phyloP scores from a whole-genome alignment of 2,329 filamentous ascomycete genomes.

The Samsoniella hepiali region DNA sequence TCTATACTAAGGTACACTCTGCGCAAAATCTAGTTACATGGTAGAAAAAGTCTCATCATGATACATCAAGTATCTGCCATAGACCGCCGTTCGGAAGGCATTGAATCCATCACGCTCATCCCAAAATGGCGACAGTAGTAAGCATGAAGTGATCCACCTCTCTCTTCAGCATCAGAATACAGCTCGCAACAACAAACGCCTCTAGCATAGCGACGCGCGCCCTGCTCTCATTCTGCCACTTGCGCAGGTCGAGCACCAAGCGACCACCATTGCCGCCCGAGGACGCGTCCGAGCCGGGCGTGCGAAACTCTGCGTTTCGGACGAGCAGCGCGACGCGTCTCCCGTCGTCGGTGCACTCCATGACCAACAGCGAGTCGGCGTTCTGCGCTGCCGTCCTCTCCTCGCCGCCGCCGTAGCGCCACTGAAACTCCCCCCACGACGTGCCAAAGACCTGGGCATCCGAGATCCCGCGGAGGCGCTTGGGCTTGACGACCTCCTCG shows the following conservation, averaged over 20 bases:
- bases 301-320: slow-evolving; percentile 24
- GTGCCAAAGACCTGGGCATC: slow-evolving; percentile 24
- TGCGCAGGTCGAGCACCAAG: slow-evolving; percentile 24
- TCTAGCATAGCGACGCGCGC: slow-evolving; percentile 18
- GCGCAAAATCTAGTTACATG: too few species aligned
- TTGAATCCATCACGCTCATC: background rate
- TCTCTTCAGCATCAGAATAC: slow-evolving; percentile 25
- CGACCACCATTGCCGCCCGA: slow-evolving; percentile 26
- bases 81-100: too few species aligned
- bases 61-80: background rate
- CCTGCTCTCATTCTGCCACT: slow-evolving; percentile 22
- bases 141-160: slow-evolving; percentile 25
- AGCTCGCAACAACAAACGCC: slow-evolving; percentile 25
- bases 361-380: slow-evolving; percentile 23
- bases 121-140: slow-evolving; percentile 22
- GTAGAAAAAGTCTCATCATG: background rate
- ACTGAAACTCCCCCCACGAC: slow-evolving; percentile 23
- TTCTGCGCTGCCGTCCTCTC: slow-evolving; percentile 20
- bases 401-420: slow-evolving; percentile 22
- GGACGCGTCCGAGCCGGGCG: slow-evolving; percentile 20
- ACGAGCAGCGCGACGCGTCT: slow-evolving; percentile 22
- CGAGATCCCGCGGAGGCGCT: slow-evolving; percentile 21
- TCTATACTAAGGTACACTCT: too few species aligned
- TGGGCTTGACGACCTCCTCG: slow-evolving; percentile 22
- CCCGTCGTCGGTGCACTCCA: slow-evolving; percentile 18